Conservation (phyloP, 257 asterid species). For the Solanum bukasovii region DNA sequence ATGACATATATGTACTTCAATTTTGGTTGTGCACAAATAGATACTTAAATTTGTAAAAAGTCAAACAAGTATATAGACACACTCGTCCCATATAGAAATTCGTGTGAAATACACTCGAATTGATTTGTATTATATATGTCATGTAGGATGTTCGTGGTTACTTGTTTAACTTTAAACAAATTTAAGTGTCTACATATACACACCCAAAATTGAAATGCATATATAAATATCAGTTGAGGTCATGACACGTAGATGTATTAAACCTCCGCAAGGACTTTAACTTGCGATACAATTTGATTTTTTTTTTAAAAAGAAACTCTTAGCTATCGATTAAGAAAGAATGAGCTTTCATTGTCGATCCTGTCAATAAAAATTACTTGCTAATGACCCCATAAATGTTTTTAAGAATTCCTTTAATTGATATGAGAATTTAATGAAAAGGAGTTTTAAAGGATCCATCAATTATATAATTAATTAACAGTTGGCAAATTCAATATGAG, state of each 20-base stretch:
- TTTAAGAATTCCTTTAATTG: not conserved
- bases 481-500: not conserved
- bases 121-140: too few species aligned
- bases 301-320: not conserved
- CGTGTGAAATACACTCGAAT: too few species aligned
- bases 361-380: not conserved
- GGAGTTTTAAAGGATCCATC: not conserved
- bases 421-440: not conserved
- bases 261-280: not conserved
- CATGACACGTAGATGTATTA: not conserved
- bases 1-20: not conserved
- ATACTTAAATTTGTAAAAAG: too few species aligned
- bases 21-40: too few species aligned
- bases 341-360: not conserved
- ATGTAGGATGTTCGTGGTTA: fast-evolving
- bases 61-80: not conserved
- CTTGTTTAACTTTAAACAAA: not conserved
- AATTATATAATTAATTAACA: not conserved
- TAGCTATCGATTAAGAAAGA: not conserved
- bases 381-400: not conserved
- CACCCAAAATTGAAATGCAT: not conserved
- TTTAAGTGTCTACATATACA: fast-evolving
- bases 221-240: not conserved
- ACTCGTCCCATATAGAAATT: too few species aligned
- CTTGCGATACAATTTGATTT: not conserved